Evolutionary conservation across 768 basidiomycete species (phyloP).

Genomic region (Austroboletus festivus): DNA sequence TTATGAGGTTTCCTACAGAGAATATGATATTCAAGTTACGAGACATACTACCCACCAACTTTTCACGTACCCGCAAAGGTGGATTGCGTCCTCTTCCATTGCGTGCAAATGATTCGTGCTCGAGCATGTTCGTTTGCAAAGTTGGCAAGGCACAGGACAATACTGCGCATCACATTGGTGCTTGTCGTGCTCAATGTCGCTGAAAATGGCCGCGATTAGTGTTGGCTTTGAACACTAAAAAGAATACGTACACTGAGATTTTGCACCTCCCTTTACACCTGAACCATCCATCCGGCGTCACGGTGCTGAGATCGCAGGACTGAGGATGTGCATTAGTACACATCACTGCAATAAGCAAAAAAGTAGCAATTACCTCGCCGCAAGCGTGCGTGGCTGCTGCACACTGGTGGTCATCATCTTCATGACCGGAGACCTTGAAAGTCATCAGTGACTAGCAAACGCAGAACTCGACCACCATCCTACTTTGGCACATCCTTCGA

Average conservation of each 20-base stretch:
- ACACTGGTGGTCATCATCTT: constrained; percentile 50
- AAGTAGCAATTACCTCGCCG: constrained; percentile 41
- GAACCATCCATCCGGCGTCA: constrained; percentile 30
- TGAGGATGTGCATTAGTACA: constrained; percentile 14
- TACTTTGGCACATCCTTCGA: constrained; percentile 52
- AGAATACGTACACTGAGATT: constrained; percentile 37
- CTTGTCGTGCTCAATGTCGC: constrained; percentile 42
- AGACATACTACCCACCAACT: too few species aligned
- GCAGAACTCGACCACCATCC: background rate
- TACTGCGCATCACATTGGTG: constrained; percentile 51
- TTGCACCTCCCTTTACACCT: constrained; percentile 43
- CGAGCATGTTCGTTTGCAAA: constrained; percentile 53
- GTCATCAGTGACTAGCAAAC: background rate
- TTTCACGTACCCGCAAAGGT: constrained; percentile 55
- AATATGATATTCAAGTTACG: too few species aligned
- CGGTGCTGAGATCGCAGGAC: constrained; percentile 41
- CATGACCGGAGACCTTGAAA: constrained; percentile 46
- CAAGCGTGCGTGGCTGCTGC: constrained; percentile 51
- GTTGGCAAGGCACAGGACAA: constrained; percentile 52
- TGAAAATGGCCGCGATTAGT: constrained; percentile 24
- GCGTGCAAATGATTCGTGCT: constrained; percentile 51
- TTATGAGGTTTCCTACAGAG: constrained; percentile 41
- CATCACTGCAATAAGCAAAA: background rate
- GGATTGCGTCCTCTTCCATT: constrained; percentile 36
- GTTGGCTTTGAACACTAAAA: background rate